phyloP scores from a whole-genome alignment of 163 green algal species.

The Scenedesmus sp. region DNA sequence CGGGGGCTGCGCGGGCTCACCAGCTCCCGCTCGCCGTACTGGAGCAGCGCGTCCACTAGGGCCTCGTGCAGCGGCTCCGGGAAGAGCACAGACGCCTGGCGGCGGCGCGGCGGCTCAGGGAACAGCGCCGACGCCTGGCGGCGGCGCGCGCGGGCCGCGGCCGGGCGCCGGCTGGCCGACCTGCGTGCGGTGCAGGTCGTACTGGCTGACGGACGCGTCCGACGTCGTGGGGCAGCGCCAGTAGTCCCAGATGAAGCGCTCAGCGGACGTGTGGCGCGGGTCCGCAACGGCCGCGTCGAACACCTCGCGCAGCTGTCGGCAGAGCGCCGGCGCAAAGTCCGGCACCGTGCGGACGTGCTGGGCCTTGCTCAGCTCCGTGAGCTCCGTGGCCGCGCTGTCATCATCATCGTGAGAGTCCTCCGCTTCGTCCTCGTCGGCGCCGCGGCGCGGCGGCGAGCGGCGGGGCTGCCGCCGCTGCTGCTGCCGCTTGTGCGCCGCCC shows the following conservation, averaged over 20 bases:
- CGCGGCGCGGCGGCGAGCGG: no score
- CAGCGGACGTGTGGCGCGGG: conserved; percentile 52
- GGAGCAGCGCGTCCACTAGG: conserved; percentile 78
- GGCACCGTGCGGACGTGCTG: conserved; percentile 57
- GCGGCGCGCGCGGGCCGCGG: background rate
- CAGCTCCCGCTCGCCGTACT: conserved; percentile 74
- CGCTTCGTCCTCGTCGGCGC: conserved; percentile 1
- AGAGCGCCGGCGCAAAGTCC: conserved; percentile 41
- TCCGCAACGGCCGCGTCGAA: conserved; percentile 65
- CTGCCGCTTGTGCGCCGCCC: background rate
- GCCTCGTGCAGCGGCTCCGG: conserved; percentile 54
- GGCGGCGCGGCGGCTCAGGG: no score
- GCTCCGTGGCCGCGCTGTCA: conserved; percentile 24
- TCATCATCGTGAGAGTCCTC: background rate
- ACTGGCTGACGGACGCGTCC: background rate
- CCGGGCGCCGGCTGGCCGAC: background rate
- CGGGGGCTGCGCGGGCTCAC: background rate
- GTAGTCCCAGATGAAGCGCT: conserved; percentile 85
- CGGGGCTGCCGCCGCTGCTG: background rate
- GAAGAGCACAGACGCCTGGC: conserved; percentile 78
- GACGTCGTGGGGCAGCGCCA: no score
- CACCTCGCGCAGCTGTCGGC: conserved; percentile 33
- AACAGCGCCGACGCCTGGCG: no score
- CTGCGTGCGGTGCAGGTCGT: conserved; percentile 40
- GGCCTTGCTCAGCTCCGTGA: conserved; percentile 47